Evolutionary conservation across 2,329 filamentous ascomycete genomes (phyloP).

Genomic region (Nemania sp.): DNA sequence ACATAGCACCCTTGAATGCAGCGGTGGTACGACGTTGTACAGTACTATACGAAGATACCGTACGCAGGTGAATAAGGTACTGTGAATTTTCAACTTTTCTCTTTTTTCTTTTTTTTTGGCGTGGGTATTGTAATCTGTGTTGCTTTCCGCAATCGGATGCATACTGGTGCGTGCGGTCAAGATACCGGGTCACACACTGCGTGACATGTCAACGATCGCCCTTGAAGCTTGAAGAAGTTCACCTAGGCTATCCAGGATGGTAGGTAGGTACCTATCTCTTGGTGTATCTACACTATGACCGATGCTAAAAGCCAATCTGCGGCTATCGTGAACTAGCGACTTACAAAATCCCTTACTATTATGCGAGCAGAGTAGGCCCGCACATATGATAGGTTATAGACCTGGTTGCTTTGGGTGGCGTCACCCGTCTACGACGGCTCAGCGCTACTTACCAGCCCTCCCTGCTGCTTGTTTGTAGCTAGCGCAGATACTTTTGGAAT

Average conservation of each 20-base stretch:
- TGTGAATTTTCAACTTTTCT: not conserved
- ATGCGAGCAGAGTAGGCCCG: slow-evolving; percentile 27
- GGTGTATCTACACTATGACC: not conserved
- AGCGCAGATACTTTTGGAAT: not conserved
- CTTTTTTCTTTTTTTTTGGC: not conserved
- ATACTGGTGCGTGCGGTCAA: slow-evolving; percentile 13
- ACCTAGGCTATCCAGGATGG: not conserved
- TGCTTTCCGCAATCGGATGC: slow-evolving; percentile 23
- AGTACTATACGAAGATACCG: no score
- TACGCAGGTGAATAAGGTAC: not conserved
- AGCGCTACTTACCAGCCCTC: not conserved
- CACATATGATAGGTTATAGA: slow-evolving; percentile 29
- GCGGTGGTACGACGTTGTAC: no score
- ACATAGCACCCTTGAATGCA: not conserved
- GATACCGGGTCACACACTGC: not conserved
- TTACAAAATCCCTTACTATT: slow-evolving; percentile 4
- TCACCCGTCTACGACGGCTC: slow-evolving; percentile 15
- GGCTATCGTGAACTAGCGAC: not conserved
- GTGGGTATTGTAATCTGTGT: not conserved
- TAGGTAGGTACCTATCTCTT: no score
- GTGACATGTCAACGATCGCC: slow-evolving; percentile 6
- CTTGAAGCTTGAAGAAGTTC: not conserved
- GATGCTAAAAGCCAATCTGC: slow-evolving; percentile 13
- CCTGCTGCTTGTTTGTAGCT: not conserved
- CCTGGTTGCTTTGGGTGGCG: slow-evolving; percentile 1